A percentile compares a stretch with the other conserved stretches of the same genome.
phyloP scores from a whole-genome alignment of 768 basidiomycete genomes.

The Mycena leptocephala region DNA sequence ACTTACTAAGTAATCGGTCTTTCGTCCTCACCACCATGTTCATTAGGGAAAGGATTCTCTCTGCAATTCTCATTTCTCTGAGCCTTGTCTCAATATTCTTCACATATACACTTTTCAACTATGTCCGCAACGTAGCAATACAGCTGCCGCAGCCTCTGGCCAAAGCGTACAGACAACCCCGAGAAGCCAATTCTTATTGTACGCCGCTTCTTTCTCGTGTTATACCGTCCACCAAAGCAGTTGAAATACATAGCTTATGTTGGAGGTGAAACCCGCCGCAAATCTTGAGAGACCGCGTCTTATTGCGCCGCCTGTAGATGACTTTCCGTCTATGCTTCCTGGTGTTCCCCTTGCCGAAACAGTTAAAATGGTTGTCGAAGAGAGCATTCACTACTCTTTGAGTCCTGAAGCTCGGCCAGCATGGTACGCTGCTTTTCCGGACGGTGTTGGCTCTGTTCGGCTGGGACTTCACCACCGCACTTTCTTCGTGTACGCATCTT shows the following conservation, averaged over 20 bases:
- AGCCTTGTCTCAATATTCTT: constrained; percentile 24
- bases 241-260: constrained; percentile 16
- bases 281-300: not conserved
- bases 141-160: not conserved
- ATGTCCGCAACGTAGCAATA: constrained; percentile 15
- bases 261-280: not conserved
- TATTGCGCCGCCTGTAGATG: constrained; percentile 1
- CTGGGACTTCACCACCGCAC: constrained; percentile 26
- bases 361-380: constrained; percentile 31
- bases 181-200: constrained; percentile 21
- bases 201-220: not conserved
- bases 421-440: constrained; percentile 32
- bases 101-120: constrained; percentile 24
- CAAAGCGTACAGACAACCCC: constrained; percentile 13
- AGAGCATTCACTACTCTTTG: constrained; percentile 27
- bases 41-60: constrained; percentile 19
- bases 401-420: constrained; percentile 12
- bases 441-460: constrained; percentile 17
- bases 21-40: constrained; percentile 8
- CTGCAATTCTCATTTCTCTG: constrained; percentile 14
- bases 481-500: constrained; percentile 30
- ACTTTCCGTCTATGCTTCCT: constrained; percentile 27
- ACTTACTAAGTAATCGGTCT: not conserved
- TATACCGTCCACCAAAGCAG: not conserved
- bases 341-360: constrained; percentile 27